Base-by-base conservation (phyloP, 768 basidiomycete species). In the Kondoa subrosea region DNA sequence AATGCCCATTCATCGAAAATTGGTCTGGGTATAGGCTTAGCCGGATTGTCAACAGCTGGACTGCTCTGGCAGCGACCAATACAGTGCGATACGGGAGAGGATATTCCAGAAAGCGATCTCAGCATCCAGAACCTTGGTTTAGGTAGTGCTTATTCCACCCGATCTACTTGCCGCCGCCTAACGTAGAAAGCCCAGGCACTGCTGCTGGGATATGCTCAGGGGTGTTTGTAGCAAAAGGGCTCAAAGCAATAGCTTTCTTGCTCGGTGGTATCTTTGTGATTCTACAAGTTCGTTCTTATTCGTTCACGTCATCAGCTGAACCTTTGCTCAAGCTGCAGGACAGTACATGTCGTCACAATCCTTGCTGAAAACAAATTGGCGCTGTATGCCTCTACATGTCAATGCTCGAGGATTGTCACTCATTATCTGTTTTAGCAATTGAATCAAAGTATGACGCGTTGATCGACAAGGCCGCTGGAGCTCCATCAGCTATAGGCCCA, bases 211-310 rank as follows among this genome's bases (percentile, higher is more conserved):
- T 97, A 56, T 93, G 90, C 74, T 84, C 90, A 0, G 93, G 92
- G 0, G 82, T 97, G 0, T 97, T 97, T 75, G 80, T 92, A 72
- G 95, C 93, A 78, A 96, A 93, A 77, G 92, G 93, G 29, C 84
- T 86, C 15, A 89, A 85, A 75, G 80, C 83, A 1, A 77, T 86
- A 17, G 92, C 91, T 0, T 91, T 90, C 78, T 76, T 87, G 61
- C 77, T 95, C 16, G 93, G 93, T 1, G 92, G 91, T 1, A 79
- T 88, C 1, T 97, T 93, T 71, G 86, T 96, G 25, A 77, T 96
- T 58, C 82, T 97, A 2, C 91, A 93, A 83, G 91, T 90, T 67
- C 60, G 83, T 74, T 2, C 27, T 15, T 34, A 29, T 12, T 70
- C 67, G 12, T 27, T 60, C 31, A 27, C 21, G 57, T 27, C 34